Percentiles rank a stretch among this genome's conserved stretches.
phyloP scores from a whole-genome alignment of 805 yeast genomes.

The Lipomyces yamadae region DNA sequence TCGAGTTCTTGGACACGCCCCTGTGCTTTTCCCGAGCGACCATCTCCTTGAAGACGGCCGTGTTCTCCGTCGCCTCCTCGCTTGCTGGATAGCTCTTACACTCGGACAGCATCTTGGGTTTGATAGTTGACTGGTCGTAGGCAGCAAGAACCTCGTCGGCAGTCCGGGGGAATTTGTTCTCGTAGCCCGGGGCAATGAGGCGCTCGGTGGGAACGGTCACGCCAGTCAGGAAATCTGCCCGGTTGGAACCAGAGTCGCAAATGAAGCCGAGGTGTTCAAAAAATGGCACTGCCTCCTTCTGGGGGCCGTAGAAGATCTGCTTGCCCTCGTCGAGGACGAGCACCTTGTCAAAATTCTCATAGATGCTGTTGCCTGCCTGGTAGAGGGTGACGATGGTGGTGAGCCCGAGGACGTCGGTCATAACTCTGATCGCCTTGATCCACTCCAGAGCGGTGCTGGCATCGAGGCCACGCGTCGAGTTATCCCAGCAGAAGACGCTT shows the following conservation, averaged over 20 bases:
- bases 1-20: background rate
- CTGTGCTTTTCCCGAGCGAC: constrained; percentile 1
- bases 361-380: constrained; percentile 61
- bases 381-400: constrained; percentile 66
- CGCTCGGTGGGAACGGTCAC: constrained; percentile 59
- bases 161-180: constrained; percentile 57
- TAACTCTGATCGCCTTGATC: constrained; percentile 59
- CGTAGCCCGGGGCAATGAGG: constrained; percentile 49
- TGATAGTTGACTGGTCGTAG: constrained; percentile 51
- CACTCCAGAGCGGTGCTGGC: constrained; percentile 72
- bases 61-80: background rate
- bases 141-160: constrained; percentile 47
- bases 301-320: constrained; percentile 59
- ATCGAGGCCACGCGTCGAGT: constrained; percentile 74
- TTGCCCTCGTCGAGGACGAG: constrained; percentile 59
- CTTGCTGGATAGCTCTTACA: constrained; percentile 57
- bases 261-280: constrained; percentile 60
- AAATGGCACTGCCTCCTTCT: constrained; percentile 53
- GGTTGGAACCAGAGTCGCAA: constrained; percentile 62
- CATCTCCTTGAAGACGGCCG: background rate
- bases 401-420: constrained; percentile 54
- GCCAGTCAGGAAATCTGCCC: constrained; percentile 43
- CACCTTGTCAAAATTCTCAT: constrained; percentile 59
- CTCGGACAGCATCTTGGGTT: constrained; percentile 48
- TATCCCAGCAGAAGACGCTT: constrained; percentile 62